Base-by-base conservation (phyloP, 1,139 yeast genomes). In the Wickerhamomyces sp. region DNA sequence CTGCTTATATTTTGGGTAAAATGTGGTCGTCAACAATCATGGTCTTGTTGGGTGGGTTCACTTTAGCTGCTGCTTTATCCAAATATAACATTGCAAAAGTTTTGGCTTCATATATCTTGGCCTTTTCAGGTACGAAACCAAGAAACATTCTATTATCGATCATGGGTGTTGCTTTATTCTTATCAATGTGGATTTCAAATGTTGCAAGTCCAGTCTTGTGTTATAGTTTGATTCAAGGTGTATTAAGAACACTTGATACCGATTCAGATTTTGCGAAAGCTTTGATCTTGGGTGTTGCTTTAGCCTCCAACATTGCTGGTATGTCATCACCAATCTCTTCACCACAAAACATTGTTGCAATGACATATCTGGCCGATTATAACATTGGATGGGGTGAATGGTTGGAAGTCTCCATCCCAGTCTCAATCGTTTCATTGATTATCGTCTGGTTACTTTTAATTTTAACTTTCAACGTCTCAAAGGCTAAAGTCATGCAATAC, bases 241-340 rank as follows among this genome's bases (percentile, higher is more conserved):
- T 84, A 27, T 67, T 83, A 45, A 74, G 86, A 56, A 77, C 84
- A 1, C 65, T 83, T 40, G 82, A 84, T 8, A 75, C 76, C 39
- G 82, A 78, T 11, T 75, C 84, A 0, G 78, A 74, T 39, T 81
- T 82, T 58, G 81, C 78, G 13, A 73, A 78, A 54, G 84, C 89
- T 1, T 69, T 84, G 46, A 79, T 83, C 36, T 67, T 84, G 50
- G 89, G 90, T 47, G 81, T 84, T 49, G 91, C 91, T 0, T 68
- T 84, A 36, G 81, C 87, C 9, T 82, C 88, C 10, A 82, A 84
- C 59, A 67, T 82, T 41, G 90, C 88, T 34, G 91, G 91, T 55
- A 81, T 84, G 87, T 79, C 89, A 0, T 80, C 87, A n/a, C 91
- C 91, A 14, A 84, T 84, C 51, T 81, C 90, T 0, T 81, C 88